Evolutionary conservation across 768 basidiomycete species (phyloP).

Genomic region (Boletus subparvulus): DNA sequence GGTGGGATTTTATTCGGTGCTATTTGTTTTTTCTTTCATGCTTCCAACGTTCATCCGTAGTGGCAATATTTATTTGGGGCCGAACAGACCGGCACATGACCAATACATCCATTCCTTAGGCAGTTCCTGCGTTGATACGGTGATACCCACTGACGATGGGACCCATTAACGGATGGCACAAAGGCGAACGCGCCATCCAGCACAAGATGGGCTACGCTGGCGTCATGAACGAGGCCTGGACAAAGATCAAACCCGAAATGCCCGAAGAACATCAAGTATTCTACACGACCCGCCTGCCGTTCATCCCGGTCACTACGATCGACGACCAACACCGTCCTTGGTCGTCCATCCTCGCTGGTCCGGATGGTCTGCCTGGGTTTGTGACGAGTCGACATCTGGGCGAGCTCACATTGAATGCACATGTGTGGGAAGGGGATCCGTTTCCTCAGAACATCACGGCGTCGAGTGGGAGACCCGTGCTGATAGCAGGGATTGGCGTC

Average conservation of each 20-base stretch:
- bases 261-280: conserved; percentile 50
- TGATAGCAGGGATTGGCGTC: conserved; percentile 62
- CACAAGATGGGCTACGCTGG: conserved; percentile 43
- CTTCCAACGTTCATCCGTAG: too few species aligned
- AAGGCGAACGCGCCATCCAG: conserved; percentile 53
- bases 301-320: conserved; percentile 56
- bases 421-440: conserved; percentile 58
- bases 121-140: background rate
- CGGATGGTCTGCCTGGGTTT: conserved; percentile 48
- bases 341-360: conserved; percentile 53
- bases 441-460: conserved; percentile 37
- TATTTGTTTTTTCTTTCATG: too few species aligned
- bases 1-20: too few species aligned
- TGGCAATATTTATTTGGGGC: too few species aligned
- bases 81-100: too few species aligned
- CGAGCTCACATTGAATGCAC: conserved; percentile 39
- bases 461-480: conserved; percentile 14
- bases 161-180: conserved; percentile 38
- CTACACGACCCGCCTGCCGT: conserved; percentile 48
- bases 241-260: conserved; percentile 45
- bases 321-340: conserved; percentile 54
- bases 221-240: conserved; percentile 39
- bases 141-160: conserved; percentile 14
- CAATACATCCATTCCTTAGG: background rate
- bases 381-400: conserved; percentile 35